Conservation (phyloP, 441 rosid genomes). For the Gossypium gossypioides region DNA sequence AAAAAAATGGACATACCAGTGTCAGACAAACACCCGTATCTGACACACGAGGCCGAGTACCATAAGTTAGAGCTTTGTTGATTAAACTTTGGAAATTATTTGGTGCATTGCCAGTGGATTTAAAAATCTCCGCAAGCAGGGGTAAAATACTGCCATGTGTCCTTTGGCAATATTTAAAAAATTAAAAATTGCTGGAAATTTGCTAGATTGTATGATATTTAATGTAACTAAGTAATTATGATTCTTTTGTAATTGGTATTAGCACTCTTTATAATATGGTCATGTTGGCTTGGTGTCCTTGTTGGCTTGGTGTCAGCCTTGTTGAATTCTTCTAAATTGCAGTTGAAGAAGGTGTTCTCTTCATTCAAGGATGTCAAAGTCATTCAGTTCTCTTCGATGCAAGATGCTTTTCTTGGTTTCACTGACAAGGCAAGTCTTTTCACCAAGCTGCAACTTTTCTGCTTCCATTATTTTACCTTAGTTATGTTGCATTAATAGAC, state of each 20-base stretch:
- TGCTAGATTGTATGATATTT: background rate
- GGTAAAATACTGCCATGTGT: too few species aligned
- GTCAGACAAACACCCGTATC: background rate
- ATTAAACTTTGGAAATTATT: background rate
- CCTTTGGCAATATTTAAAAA: too few species aligned
- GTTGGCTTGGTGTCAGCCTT: background rate
- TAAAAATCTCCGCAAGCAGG: too few species aligned
- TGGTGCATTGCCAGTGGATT: too few species aligned
- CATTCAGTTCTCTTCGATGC: constrained; percentile 75
- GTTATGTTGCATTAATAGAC: constrained; percentile 4
- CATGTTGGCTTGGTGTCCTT: background rate
- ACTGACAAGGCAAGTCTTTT: constrained; percentile 55
- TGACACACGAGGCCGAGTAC: background rate
- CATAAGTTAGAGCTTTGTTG: background rate
- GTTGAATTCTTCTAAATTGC: constrained; percentile 14
- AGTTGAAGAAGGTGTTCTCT: constrained; percentile 68
- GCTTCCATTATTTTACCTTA: background rate
- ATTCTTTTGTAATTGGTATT: background rate
- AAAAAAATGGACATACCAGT: background rate
- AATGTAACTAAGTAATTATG: background rate
- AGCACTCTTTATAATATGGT: background rate
- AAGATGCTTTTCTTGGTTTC: constrained; percentile 73
- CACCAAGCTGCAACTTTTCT: background rate
- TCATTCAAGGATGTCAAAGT: constrained; percentile 69
- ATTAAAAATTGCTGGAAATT: background rate